These are phyloP conservation scores for Exutisphaerella laricina DNA, from an alignment of 2,329 filamentous ascomycete species.

Conservation along the genomic window DNA sequence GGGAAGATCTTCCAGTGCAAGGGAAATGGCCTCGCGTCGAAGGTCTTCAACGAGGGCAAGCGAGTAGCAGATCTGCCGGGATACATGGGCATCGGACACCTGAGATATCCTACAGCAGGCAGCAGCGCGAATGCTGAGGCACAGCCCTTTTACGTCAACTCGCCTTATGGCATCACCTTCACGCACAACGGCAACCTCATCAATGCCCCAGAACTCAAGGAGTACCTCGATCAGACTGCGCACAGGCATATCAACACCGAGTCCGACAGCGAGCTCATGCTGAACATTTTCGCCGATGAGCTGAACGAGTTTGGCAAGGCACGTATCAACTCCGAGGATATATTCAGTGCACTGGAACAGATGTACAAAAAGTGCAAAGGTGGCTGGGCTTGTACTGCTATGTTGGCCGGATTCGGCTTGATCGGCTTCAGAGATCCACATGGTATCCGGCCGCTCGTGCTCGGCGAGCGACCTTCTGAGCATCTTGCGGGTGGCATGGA, in stretches of 20 bases:
- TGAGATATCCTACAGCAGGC: conserved; percentile 85
- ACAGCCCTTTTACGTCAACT: conserved; percentile 89
- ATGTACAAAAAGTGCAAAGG: conserved; percentile 71
- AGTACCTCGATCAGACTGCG: conserved; percentile 69
- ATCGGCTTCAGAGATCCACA: conserved; percentile 74
- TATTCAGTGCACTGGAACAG: conserved; percentile 64
- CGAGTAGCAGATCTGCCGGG: conserved; percentile 70
- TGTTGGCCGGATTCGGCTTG: conserved; percentile 76
- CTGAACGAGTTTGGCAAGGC: conserved; percentile 75
- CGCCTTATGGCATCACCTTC: conserved; percentile 74
- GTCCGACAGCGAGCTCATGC: conserved; percentile 78
- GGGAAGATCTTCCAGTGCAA: conserved; percentile 86
- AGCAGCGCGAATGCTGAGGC: conserved; percentile 79
- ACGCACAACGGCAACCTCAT: conserved; percentile 86
- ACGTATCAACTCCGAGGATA: conserved; percentile 70
- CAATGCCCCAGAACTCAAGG: conserved; percentile 64
- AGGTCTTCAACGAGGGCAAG: conserved; percentile 76
- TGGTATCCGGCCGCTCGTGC: conserved; percentile 75
- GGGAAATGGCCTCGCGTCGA: conserved; percentile 79
- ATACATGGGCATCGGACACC: conserved; percentile 78
- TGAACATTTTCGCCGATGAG: conserved; percentile 83
- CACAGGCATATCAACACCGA: conserved; percentile 88
- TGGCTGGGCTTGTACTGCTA: conserved; percentile 73
- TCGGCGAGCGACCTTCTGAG: conserved; percentile 60
- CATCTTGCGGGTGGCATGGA: conserved; percentile 55